phyloP scores from a whole-genome alignment of 2,329 filamentous ascomycete species.

The Aspergillus bombycis region DNA sequence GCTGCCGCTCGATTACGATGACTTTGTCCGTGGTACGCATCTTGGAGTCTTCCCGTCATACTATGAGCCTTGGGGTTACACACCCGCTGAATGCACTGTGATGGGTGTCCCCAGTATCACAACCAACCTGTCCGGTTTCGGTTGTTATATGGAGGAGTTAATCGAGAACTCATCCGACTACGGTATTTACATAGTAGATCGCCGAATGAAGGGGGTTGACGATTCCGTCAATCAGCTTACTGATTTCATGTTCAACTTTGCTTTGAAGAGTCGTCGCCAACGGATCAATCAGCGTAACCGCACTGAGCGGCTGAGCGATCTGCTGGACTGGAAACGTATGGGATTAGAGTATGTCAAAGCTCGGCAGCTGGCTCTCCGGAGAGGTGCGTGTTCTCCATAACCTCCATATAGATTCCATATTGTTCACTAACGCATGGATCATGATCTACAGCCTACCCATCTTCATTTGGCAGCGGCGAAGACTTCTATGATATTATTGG shows the following conservation, averaged over 20 bases:
- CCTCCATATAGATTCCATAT: not conserved
- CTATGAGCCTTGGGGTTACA: constrained; percentile 99
- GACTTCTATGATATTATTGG: constrained; percentile 90
- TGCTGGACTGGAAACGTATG: constrained; percentile 99
- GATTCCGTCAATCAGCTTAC: constrained; percentile 96
- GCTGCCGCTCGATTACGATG: constrained; percentile 93
- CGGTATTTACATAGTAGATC: constrained; percentile 98
- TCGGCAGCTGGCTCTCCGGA: constrained; percentile 83
- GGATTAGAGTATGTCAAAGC: constrained; percentile 99
- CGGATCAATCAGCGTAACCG: constrained; percentile 98
- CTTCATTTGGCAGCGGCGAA: constrained; percentile 75
- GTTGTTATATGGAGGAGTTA: constrained; percentile 98
- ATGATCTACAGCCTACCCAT: constrained; percentile 71
- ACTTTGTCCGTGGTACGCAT: constrained; percentile 96
- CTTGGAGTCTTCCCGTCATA: constrained; percentile 95
- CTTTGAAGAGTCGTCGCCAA: constrained; percentile 88
- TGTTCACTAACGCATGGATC: constrained; percentile 17
- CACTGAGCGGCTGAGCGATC: constrained; percentile 89
- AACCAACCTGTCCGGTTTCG: constrained; percentile 95
- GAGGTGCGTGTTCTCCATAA: constrained; percentile 49
- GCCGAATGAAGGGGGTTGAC: constrained; percentile 91
- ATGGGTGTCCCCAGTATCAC: constrained; percentile 99
- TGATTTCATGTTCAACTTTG: constrained; percentile 91
- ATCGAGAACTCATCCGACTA: constrained; percentile 98
- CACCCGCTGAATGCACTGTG: constrained; percentile 95